These are phyloP conservation scores for Puccinellia tenuiflora DNA, from an alignment of 176 grass and related monocot species.

Conservation along the genomic window DNA sequence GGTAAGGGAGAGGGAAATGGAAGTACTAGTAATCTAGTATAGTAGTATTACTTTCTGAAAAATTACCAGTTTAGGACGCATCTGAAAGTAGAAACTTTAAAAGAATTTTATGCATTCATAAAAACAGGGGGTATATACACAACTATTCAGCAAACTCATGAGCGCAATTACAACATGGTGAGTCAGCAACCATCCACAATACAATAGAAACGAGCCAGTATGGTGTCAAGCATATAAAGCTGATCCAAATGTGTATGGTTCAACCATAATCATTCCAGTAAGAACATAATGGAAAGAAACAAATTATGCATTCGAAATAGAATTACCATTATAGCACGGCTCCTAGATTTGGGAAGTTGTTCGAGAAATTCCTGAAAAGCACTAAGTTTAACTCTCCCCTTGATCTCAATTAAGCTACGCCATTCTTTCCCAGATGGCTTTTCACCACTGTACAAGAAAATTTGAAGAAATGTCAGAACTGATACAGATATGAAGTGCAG, in stretches of 20 bases:
- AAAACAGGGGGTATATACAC: not conserved
- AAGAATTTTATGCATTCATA: not conserved
- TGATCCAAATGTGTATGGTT: not conserved
- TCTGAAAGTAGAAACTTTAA: not conserved
- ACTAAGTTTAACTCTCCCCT: constrained; percentile 90
- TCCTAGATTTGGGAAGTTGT: constrained; percentile 85
- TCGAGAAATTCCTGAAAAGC: constrained; percentile 92
- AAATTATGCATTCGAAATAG: constrained; percentile 4
- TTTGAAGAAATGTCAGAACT: constrained; percentile 21
- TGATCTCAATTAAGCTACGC: constrained; percentile 92
- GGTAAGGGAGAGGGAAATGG: not conserved
- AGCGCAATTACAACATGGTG: not conserved
- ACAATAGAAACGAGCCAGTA: not conserved
- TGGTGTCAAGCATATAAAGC: not conserved
- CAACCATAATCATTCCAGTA: not conserved
- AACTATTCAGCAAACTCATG: not conserved
- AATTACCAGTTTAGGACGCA: not conserved
- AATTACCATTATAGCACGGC: constrained; percentile 93
- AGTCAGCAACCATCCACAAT: not conserved
- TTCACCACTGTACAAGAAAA: constrained; percentile 74
- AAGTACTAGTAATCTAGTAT: no score
- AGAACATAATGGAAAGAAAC: not conserved
- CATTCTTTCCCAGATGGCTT: constrained; percentile 83
- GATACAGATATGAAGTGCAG: not conserved
- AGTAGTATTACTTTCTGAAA: not conserved